Base-by-base conservation (phyloP, 2,329 filamentous ascomycete genomes). In the Colletotrichum tamarilloi region DNA sequence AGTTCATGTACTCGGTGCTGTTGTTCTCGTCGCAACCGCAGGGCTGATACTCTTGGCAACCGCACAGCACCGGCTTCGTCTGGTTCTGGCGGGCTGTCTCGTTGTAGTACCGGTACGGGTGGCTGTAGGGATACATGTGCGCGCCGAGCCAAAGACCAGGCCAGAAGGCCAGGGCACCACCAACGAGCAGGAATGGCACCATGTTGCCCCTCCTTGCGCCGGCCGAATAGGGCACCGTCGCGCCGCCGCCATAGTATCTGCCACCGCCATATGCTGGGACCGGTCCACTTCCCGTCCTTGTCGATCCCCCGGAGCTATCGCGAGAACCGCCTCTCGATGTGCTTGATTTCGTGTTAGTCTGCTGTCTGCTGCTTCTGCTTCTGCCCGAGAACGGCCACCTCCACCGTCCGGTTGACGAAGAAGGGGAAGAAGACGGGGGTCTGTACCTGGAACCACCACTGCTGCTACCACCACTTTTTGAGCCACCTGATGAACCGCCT, bases 171-270 rank as follows among this genome's bases (percentile, higher is more conserved):
- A 93, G 78, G 1, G 84, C 81, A 12, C 82, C 80, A 4, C 84
- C 86, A 4, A 87, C 78, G 3, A 92, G 82, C 26, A 90, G 80
- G 60, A 91, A 81, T 19, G 90, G 86, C 0, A 84, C 82, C 32
- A 90, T 80, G 14, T 69, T 72, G 0, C 52, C n/a, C 19, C 53
- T 52, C 62, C 46, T 14, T 11, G 57, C 28, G 7, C 92, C 92
- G 2, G 92, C 76, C 2, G 77, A 74, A 82, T 93, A 96, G 2
- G 94, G 92, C 0, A 80, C 79, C 3, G 84, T 73, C 0, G 91
- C 87, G 62, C 94, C 94, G 62, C 92, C 92, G 49, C 89, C 88
- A 78, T 95, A 95, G 81, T 88, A 93, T 64, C 79, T 77, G 8
- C 92, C 91, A 49, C 91, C 90, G 57, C 90, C 92, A 77, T 88